Evolutionary conservation across 2,329 filamentous ascomycete genomes (phyloP), one percentile per base, ranked within the genome.

Genomic region (Cercospora berteroae): DNA sequence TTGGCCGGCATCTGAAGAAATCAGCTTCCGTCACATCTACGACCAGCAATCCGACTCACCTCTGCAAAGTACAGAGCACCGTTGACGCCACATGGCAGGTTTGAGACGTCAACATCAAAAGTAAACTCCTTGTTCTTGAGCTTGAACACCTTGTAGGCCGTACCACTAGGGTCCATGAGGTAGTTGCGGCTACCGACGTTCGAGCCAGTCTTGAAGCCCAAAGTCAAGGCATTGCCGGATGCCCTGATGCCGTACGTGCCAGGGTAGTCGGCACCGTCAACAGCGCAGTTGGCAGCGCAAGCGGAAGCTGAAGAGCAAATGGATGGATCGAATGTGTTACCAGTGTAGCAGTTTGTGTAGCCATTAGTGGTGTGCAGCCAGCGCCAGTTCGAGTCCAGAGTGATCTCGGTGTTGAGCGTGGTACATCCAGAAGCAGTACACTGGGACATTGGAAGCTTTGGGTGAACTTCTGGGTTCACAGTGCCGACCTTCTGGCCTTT

Each of bases 21-120:
- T 58, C 29, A 58, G 55, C 27, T 36, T 20, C 27, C 8, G 3
- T 23, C 8, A 29, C 29, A 31, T 20, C 3, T 2, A 3, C 10
- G 27, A 18, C 3, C 10, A 13, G 0, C n/a, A 5, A 4, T 23
- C 27, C 1, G 4, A 12, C 55, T n/a, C 16, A 36, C 55, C 55
- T 58, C 55, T 0, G 16, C 18, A 50, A 90, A 83, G 80, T 92
- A 91, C 57, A 92, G 80, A 56, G 89, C 89, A 64, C 89, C 89
- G 79, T 92, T 84, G 82, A 92, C 80, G 68, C 90, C 90, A 74
- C 90, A 92, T 67, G 86, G 85, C 20, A 90, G 81, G 72, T 85
- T 84, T 48, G 88, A 90, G 55, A 90, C 86, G 76, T 92, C 89
- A 27, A 91, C 89, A 64, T 91, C 89, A 69, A 92, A 90, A 64